A percentile compares a stretch with the other conserved stretches of the same genome.
These are phyloP conservation scores for Penicillium crustosum DNA, from an alignment of 2,329 filamentous ascomycete genomes.

Conservation along the genomic window DNA sequence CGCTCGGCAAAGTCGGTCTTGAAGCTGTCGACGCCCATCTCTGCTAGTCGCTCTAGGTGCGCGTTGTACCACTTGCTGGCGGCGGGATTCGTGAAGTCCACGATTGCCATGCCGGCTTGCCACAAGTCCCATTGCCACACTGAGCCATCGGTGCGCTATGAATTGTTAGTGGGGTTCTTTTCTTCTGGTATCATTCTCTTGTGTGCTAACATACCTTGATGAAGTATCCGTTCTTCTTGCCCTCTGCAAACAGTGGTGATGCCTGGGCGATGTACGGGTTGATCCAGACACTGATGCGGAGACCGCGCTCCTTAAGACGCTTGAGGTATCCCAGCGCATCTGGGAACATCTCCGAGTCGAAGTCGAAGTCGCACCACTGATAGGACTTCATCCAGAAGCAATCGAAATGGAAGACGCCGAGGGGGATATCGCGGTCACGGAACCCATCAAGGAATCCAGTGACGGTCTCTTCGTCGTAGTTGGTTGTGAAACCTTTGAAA, in stretches of 20 bases:
- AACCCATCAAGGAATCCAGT: constrained; percentile 67
- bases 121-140: constrained; percentile 76
- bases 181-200: neutral
- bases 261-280: constrained; percentile 73
- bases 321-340: constrained; percentile 65
- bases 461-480: constrained; percentile 69
- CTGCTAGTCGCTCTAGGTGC: constrained; percentile 64
- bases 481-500: constrained; percentile 63
- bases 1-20: constrained; percentile 77
- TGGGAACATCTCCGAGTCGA: constrained; percentile 67
- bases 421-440: constrained; percentile 61
- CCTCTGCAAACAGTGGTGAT: constrained; percentile 64
- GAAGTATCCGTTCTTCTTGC: constrained; percentile 64
- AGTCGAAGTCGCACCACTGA: constrained; percentile 73
- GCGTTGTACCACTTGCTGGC: constrained; percentile 64
- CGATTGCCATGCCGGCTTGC: constrained; percentile 73
- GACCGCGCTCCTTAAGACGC: constrained; percentile 62
- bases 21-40: constrained; percentile 68
- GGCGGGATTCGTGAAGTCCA: constrained; percentile 72
- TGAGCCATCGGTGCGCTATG: constrained; percentile 61
- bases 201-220: constrained; percentile 49
- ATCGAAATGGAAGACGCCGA: constrained; percentile 74
- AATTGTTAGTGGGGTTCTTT: neutral
- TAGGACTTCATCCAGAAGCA: constrained; percentile 77
- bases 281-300: constrained; percentile 74